Evolutionary conservation across 2,329 filamentous ascomycete genomes (phyloP), one percentile per base, ranked within the genome.

Genomic region (Fusarium burgessii): DNA sequence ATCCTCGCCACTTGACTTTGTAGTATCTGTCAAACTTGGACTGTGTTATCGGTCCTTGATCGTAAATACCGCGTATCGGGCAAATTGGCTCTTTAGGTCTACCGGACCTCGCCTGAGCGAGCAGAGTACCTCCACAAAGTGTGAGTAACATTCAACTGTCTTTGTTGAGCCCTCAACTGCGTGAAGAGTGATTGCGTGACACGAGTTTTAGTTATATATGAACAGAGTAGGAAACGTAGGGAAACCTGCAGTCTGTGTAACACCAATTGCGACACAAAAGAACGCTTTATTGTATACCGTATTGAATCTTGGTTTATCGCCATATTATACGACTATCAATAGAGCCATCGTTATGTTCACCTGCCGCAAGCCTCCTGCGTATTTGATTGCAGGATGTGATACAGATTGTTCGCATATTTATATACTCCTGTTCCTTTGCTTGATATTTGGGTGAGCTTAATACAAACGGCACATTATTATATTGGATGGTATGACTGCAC

Each of bases 171-270:
- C 36, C 45, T n/a, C 49, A 35, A 25, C 41, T 62, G 40, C 50
- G 51, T 59, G 29, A 23, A 38, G 12, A 62, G n/a, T 29, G 56
- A 27, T 59, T 71, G 62, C 38, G 67, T 64, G 41, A 57, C 58
- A 46, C 50, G 8, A n/a, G 57, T 71, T 71, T 64, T 62, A 68
- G 40, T 23, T 59, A 38, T 45, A 58, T 10, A 54, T 45, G 41
- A 54, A 29, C n/a, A 46, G 32, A 52, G 45, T 32, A 54, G 56
- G 62, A 59, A 62, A 42, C 12, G 33, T 23, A 41, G 18, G 33
- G 67, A 36, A 68, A 35, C 36, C 52, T 57, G 62, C 58, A 64
- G 59, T 27, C 41, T 15, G 43, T 42, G 62, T 50, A 41, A 38
- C 51, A 41, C 46, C 13, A 41, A 15, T 45, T 38, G 56, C 47